A percentile compares a stretch with the other conserved stretches of the same genome.
phyloP scores from a whole-genome alignment of 1,284 basidiomycete genomes.

The Sporisorium scitamineum region DNA sequence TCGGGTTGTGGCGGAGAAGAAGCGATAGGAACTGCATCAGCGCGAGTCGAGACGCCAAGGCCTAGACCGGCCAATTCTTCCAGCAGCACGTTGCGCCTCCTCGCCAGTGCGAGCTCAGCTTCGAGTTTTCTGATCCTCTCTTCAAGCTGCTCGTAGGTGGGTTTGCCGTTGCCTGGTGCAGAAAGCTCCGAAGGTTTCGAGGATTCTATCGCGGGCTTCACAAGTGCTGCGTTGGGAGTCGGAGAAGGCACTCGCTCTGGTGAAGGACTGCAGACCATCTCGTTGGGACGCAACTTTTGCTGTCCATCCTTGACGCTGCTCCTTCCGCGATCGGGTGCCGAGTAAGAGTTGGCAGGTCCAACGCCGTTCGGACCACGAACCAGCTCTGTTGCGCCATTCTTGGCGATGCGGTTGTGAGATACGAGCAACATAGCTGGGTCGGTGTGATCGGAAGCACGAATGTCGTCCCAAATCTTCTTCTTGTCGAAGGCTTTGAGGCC shows the following conservation, averaged over 20 bases:
- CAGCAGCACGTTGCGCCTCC: conserved; percentile 33
- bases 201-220: not conserved
- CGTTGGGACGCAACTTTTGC: conserved; percentile 43
- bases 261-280: conserved; percentile 45
- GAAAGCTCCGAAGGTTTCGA: not conserved
- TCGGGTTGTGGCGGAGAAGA: conserved; percentile 3
- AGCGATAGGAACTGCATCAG: not conserved
- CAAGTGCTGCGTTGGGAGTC: conserved; percentile 3
- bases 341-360: conserved; percentile 39
- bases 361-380: conserved; percentile 46
- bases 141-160: conserved; percentile 44
- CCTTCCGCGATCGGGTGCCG: conserved; percentile 38
- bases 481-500: conserved; percentile 50
- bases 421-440: conserved; percentile 43
- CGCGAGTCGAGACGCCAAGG: conserved; percentile 23
- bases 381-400: conserved; percentile 19
- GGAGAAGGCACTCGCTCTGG: conserved; percentile 29
- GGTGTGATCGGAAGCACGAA: conserved; percentile 45
- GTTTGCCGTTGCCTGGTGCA: conserved; percentile 13
- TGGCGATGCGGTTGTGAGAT: conserved; percentile 43
- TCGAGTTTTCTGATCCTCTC: conserved; percentile 37
- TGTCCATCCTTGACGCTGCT: conserved; percentile 34
- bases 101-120: conserved; percentile 42
- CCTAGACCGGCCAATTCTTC: conserved; percentile 47
- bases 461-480: conserved; percentile 53